phyloP scores from a whole-genome alignment of 164 flowering plant species.

The Annona squamosa region DNA sequence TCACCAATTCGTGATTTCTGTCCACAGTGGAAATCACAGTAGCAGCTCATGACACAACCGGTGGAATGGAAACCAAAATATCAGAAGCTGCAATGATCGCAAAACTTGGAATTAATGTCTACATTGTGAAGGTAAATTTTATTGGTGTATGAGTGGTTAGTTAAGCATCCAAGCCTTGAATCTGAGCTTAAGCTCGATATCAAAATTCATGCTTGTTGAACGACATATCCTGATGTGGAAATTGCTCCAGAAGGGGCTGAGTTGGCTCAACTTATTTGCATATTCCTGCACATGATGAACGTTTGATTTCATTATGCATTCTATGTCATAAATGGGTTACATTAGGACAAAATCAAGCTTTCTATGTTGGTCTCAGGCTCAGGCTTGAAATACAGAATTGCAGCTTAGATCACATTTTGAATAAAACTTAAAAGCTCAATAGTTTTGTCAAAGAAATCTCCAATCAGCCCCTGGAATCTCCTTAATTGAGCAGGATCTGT shows the following conservation, averaged over 20 bases:
- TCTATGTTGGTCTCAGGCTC: too few relatives aligned
- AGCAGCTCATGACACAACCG: slow-evolving; percentile 93
- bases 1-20: background rate
- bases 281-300: too few relatives aligned
- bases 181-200: background rate
- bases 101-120: slow-evolving; percentile 82
- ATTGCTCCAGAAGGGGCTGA: too few relatives aligned
- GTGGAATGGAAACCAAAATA: slow-evolving; percentile 93
- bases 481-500: too few relatives aligned
- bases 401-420: background rate
- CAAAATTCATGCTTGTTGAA: background rate
- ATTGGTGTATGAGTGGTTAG: background rate
- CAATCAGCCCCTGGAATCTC: too few relatives aligned
- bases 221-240: too few relatives aligned
- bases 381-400: too few relatives aligned
- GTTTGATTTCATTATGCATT: too few relatives aligned
- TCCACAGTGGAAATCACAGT: slow-evolving; percentile 66
- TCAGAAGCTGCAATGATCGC: slow-evolving; percentile 93
- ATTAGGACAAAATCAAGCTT: too few relatives aligned
- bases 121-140: slow-evolving; percentile 67
- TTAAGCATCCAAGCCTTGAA: background rate
- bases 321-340: too few relatives aligned
- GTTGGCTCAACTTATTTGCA: too few relatives aligned
- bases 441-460: background rate
- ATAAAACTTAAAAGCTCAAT: background rate